Evolutionary conservation across 176 grass and related monocot genomes (phyloP).

Genomic region (Zoysia pacifica): DNA sequence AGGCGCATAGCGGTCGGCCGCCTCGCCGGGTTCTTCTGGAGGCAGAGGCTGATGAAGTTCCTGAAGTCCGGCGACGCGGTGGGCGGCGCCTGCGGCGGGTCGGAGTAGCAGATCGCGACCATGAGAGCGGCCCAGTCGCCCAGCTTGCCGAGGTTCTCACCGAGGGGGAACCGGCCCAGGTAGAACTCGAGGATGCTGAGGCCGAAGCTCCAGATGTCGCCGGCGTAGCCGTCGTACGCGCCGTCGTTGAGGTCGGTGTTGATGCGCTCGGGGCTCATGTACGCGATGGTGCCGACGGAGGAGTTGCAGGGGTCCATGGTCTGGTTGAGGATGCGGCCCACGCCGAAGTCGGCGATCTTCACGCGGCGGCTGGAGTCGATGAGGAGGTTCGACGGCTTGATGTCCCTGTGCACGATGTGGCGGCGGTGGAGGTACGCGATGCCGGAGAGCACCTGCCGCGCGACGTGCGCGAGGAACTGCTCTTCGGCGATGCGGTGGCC

Average conservation of each 20-base stretch:
- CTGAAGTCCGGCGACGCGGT: slow-evolving; percentile 64
- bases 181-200: slow-evolving; percentile 98
- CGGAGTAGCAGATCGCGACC: slow-evolving; percentile 85
- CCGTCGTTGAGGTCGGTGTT: slow-evolving; percentile 34
- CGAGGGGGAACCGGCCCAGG: slow-evolving; percentile 82
- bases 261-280: slow-evolving; percentile 99
- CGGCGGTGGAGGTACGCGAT: slow-evolving; percentile 83
- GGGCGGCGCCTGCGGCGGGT: slow-evolving; percentile 60
- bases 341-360: slow-evolving; percentile 95
- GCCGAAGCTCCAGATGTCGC: slow-evolving; percentile 97
- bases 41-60: slow-evolving; percentile 80
- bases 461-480: slow-evolving; percentile 70
- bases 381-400: slow-evolving; percentile 27
- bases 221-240: slow-evolving; percentile 75
- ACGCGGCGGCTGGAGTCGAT: slow-evolving; percentile 68
- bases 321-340: slow-evolving; percentile 83
- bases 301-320: slow-evolving; percentile 98
- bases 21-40: slow-evolving; percentile 76
- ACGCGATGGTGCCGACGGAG: slow-evolving; percentile 87
- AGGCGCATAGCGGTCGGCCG: slow-evolving; percentile 59
- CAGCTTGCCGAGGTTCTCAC: slow-evolving; percentile 76
- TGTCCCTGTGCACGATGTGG: slow-evolving; percentile 89
- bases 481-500: slow-evolving; percentile 61
- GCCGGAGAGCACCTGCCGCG: slow-evolving; percentile 78
- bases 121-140: slow-evolving; percentile 92